Conservation (phyloP, 1,284 basidiomycete genomes). For the Trametes hirsuta region DNA sequence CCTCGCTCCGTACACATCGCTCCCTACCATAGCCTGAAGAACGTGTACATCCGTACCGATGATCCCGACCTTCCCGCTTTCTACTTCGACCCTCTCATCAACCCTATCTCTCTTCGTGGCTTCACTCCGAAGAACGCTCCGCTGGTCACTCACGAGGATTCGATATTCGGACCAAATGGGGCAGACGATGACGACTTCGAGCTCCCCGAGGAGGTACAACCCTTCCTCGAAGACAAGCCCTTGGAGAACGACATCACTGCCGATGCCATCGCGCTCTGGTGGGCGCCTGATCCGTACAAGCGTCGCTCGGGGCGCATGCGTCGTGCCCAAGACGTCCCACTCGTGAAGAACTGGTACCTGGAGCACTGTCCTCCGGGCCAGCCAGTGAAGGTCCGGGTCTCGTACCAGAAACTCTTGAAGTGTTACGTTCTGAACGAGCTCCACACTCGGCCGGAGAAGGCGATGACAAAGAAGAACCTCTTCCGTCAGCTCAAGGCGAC, state of each 20-base stretch:
- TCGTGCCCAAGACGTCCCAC: conserved; percentile 92
- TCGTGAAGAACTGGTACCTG: conserved; percentile 97
- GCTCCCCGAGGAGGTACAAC: conserved; percentile 79
- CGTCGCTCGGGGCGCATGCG: conserved; percentile 92
- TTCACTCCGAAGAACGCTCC: conserved; percentile 83
- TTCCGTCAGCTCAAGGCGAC: conserved; percentile 97
- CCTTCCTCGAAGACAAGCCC: conserved; percentile 84
- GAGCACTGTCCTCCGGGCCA: conserved; percentile 98
- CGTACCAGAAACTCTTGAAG: conserved; percentile 98
- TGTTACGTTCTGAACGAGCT: conserved; percentile 96
- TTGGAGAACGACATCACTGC: conserved; percentile 93
- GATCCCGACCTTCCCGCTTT: conserved; percentile 99
- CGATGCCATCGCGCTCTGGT: conserved; percentile 98
- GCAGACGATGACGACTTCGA: conserved; percentile 90
- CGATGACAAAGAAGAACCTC: conserved; percentile 97
- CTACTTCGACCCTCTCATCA: conserved; percentile 99
- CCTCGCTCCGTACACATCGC: conserved; percentile 95
- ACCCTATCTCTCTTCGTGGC: conserved; percentile 91
- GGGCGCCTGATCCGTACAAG: conserved; percentile 97
- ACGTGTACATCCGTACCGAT: conserved; percentile 98
- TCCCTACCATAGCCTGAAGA: conserved; percentile 94
- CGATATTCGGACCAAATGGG: conserved; percentile 85
- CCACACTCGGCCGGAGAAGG: conserved; percentile 87
- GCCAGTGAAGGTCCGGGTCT: conserved; percentile 98
- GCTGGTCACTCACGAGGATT: conserved; percentile 88